Percentiles rank a stretch among this genome's conserved stretches.
These are phyloP conservation scores for Kazachstania viticola DNA, from an alignment of 805 yeast genomes.

Conservation along the genomic window DNA sequence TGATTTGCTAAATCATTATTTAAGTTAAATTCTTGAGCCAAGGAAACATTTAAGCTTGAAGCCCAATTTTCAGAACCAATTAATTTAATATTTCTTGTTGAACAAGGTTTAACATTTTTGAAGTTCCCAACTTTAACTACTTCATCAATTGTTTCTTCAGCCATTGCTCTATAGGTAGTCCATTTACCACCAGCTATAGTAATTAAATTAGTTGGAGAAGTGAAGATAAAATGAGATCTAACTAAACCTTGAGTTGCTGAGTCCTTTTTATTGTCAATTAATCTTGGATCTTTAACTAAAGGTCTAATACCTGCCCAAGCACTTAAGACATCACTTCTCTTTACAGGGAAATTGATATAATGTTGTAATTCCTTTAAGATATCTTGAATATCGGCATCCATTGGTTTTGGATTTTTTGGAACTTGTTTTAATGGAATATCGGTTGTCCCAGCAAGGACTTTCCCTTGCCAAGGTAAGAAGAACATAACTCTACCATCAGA, in stretches of 20 bases:
- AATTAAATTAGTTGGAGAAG: constrained; percentile 62
- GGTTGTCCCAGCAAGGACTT: constrained; percentile 92
- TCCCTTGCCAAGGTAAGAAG: constrained; percentile 96
- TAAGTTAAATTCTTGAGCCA: constrained; percentile 66
- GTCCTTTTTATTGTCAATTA: constrained; percentile 31
- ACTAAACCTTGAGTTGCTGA: constrained; percentile 72
- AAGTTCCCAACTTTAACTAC: constrained; percentile 41
- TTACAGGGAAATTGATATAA: constrained; percentile 79
- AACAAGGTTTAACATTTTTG: constrained; percentile 29
- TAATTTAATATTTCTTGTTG: constrained; percentile 38
- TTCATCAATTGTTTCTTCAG: constrained; percentile 80
- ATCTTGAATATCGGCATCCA: constrained; percentile 81
- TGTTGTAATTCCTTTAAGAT: constrained; percentile 79
- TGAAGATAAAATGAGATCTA: constrained; percentile 73
- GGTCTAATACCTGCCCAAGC: constrained; percentile 99
- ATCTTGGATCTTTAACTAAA: constrained; percentile 71
- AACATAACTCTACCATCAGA: constrained; percentile 94
- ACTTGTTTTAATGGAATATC: constrained; percentile 71
- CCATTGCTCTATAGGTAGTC: constrained; percentile 98
- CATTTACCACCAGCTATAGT: constrained; percentile 96
- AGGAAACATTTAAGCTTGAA: constrained; percentile 58
- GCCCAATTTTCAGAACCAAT: constrained; percentile 79
- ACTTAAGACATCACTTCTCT: constrained; percentile 80
- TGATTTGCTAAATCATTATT: constrained; percentile 68
- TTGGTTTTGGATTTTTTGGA: constrained; percentile 69